Conservation (phyloP, 768 basidiomycete species). For the Leccinum obscurum region DNA sequence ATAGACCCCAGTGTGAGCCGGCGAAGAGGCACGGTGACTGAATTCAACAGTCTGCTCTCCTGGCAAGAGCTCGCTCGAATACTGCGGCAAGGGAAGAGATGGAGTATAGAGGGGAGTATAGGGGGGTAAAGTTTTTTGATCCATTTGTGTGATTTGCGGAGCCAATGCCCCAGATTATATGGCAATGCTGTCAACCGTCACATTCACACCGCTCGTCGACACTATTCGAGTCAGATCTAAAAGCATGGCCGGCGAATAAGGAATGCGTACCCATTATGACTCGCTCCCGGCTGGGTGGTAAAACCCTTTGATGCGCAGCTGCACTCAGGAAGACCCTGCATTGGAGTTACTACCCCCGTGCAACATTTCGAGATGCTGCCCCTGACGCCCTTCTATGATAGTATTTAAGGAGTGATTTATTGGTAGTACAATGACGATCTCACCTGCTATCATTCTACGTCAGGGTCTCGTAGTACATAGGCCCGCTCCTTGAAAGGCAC, state of each 20-base stretch:
- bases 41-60: slow-evolving; percentile 54
- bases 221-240: slow-evolving; percentile 5
- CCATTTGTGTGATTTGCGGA: slow-evolving; percentile 6
- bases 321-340: not conserved
- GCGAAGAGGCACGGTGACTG: slow-evolving; percentile 29
- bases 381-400: not conserved
- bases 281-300: not conserved
- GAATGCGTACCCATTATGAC: not conserved
- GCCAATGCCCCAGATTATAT: not conserved
- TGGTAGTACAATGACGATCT: not conserved
- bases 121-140: slow-evolving; percentile 36
- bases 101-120: slow-evolving; percentile 60
- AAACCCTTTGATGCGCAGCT: not conserved
- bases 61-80: slow-evolving; percentile 49
- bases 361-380: not conserved
- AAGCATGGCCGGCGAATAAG: not conserved
- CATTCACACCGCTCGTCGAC: not conserved
- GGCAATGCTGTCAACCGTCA: not conserved
- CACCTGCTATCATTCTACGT: not conserved
- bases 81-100: slow-evolving; percentile 51
- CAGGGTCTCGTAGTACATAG: too few relatives aligned
- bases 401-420: not conserved
- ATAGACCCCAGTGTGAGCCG: slow-evolving; percentile 19
- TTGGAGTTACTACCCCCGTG: not conserved
- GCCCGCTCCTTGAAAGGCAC: not conserved